Base-by-base conservation (phyloP, 2,329 filamentous ascomycete species). In the Didymella pomorum region DNA sequence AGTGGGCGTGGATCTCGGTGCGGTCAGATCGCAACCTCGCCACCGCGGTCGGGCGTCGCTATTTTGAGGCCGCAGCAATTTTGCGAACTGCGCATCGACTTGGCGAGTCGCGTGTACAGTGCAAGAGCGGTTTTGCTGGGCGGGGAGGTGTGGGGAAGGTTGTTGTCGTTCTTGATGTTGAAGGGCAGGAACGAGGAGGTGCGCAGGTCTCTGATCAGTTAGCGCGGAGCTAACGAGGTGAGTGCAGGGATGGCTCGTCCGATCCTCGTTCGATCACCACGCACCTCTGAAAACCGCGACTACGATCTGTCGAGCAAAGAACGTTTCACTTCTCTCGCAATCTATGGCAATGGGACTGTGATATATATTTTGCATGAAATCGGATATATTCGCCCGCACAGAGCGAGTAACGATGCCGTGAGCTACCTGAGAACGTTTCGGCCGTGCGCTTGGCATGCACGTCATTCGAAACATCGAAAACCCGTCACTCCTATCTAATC, bases 1-100 rank as follows among this genome's bases (percentile, higher is more conserved):
- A 65, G 63, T 42, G 61, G 58, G 52, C 61, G 65, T 63, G 56
- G 67, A 59, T 69, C 57, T 20, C 35, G 18, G 35, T 21, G 64
- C 66, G 68, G 67, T 43, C 41, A 60, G 60, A 65, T 64, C 61
- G 67, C 65, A 60, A 59, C 59, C 60, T 68, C 66, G 69, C 72
- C 71, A 73, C 72, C 52, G 55, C 58, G 52, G 60, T 54, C 60
- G 59, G 58, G 39, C 57, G 56, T 52, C 54, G 42, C 52, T 66
- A 25, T 53, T 56, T 53, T 58, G 53, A 53, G 58, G 65, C 67
- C 53, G 62, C 63, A 51, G 48, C 49, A 66, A 66, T 62, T 66
- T 69, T 74, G 52, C 29, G 39, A 58, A 47, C 23, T 58, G 60
- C 71, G 68, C 71, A 71, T 66, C 23, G 42, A 58, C 51, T 62